Evolutionary conservation across 176 grass and related monocot genomes (phyloP).

Genomic region (Ensete glaucum): DNA sequence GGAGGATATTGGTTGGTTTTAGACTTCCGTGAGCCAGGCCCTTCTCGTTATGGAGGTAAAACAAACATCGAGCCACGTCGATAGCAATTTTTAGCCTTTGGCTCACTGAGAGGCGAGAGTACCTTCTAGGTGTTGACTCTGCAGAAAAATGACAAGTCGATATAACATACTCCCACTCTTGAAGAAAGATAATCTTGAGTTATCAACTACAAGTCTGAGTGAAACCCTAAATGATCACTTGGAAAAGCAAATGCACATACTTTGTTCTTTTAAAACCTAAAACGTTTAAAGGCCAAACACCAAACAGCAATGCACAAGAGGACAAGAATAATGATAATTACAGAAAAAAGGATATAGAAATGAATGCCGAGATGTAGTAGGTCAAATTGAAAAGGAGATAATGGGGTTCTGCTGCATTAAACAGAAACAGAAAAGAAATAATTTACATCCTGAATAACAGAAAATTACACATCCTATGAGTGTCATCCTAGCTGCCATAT

Average conservation of each 20-base stretch:
- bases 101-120: conserved; percentile 66
- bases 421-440: too few species aligned
- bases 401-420: neutral
- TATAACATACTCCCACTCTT: neutral
- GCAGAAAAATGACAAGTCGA: conserved; percentile 11
- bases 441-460: too few species aligned
- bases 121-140: conserved; percentile 97
- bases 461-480: too few species aligned
- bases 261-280: neutral
- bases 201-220: too few species aligned
- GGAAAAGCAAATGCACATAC: neutral
- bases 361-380: too few species aligned
- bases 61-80: conserved; percentile 59
- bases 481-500: too few species aligned
- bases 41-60: conserved; percentile 75
- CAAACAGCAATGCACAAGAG: neutral
- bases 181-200: too few species aligned
- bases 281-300: neutral
- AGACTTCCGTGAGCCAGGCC: conserved; percentile 76
- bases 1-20: conserved; percentile 90
- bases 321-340: neutral
- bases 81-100: conserved; percentile 76
- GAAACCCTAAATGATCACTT: too few species aligned
- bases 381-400: neutral
- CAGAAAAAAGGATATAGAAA: neutral